phyloP scores from a whole-genome alignment of 2,329 filamentous ascomycete genomes.

The Volutella citrinella region DNA sequence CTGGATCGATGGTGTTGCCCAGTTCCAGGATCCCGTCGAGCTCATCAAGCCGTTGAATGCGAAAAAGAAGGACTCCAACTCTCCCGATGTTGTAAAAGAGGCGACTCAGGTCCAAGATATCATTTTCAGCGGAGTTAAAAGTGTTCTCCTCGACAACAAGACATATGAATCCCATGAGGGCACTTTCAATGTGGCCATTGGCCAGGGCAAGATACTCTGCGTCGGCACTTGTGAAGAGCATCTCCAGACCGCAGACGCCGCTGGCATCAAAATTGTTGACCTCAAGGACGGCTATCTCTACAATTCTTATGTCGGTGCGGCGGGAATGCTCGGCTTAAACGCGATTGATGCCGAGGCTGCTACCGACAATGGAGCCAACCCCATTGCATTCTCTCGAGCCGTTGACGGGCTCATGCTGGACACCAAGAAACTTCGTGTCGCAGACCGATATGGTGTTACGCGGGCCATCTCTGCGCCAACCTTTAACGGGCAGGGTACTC shows the following conservation, averaged over 20 bases:
- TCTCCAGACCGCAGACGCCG: slow-evolving; percentile 33
- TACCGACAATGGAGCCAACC: slow-evolving; percentile 50
- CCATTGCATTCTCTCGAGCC: slow-evolving; percentile 52
- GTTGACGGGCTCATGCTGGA: slow-evolving; percentile 55
- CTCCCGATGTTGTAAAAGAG: slow-evolving; percentile 41
- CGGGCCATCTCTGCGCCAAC: slow-evolving; percentile 56
- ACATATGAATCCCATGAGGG: slow-evolving; percentile 28
- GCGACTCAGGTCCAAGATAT: slow-evolving; percentile 36
- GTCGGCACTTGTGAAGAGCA: slow-evolving; percentile 50
- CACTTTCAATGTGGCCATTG: slow-evolving; percentile 48
- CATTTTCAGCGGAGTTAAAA: slow-evolving; percentile 56
- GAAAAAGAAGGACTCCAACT: slow-evolving; percentile 48
- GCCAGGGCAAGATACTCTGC: slow-evolving; percentile 53
- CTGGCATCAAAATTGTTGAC: slow-evolving; percentile 37
- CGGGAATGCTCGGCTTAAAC: slow-evolving; percentile 57
- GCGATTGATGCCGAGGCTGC: slow-evolving; percentile 58
- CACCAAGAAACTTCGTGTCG: slow-evolving; percentile 52
- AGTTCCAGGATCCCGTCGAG: slow-evolving; percentile 51
- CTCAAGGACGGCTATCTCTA: slow-evolving; percentile 61
- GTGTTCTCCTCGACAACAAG: slow-evolving; percentile 46
- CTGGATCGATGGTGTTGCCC: slow-evolving; percentile 60
- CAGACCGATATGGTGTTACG: slow-evolving; percentile 55
- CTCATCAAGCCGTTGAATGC: slow-evolving; percentile 49
- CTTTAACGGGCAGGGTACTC: slow-evolving; percentile 38
- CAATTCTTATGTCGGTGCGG: slow-evolving; percentile 58